Evolutionary conservation across 2,329 filamentous ascomycete species (phyloP).

Genomic region (Orbilia javanica): DNA sequence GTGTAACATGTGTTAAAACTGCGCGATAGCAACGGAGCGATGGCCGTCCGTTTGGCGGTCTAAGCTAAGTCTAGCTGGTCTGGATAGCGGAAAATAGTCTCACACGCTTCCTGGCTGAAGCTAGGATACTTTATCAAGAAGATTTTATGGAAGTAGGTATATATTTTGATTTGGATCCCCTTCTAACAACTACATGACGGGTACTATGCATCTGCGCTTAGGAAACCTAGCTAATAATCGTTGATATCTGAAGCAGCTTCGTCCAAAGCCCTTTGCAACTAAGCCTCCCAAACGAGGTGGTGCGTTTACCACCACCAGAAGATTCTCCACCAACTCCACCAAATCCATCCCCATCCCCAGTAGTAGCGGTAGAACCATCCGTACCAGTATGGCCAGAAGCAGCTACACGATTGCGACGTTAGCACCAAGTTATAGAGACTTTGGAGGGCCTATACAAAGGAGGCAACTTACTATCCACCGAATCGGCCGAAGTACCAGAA

Average conservation of each 20-base stretch:
- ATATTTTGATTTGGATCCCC: background rate
- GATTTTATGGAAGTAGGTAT: background rate
- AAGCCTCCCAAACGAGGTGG: background rate
- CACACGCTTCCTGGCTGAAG: too few species aligned
- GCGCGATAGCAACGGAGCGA: too few species aligned
- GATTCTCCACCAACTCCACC: conserved; percentile 57
- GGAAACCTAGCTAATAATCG: background rate
- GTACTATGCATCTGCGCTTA: background rate
- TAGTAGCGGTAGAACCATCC: conserved; percentile 57
- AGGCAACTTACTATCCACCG: conserved; percentile 55
- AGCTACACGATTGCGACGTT: background rate
- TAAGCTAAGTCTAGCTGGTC: too few species aligned
- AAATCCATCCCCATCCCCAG: conserved; percentile 55
- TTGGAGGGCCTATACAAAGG: background rate
- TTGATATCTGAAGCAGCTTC: background rate
- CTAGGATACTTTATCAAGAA: background rate
- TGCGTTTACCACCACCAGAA: conserved; percentile 57
- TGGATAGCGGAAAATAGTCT: too few species aligned
- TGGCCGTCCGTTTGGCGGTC: background rate
- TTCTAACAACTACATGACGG: background rate
- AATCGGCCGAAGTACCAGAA: conserved; percentile 56
- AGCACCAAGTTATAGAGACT: background rate
- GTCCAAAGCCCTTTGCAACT: background rate
- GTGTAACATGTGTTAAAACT: background rate
- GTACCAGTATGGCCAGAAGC: conserved; percentile 58